Conservation (phyloP, 1,284 basidiomycete genomes). For the Schizophyllum amplum region DNA sequence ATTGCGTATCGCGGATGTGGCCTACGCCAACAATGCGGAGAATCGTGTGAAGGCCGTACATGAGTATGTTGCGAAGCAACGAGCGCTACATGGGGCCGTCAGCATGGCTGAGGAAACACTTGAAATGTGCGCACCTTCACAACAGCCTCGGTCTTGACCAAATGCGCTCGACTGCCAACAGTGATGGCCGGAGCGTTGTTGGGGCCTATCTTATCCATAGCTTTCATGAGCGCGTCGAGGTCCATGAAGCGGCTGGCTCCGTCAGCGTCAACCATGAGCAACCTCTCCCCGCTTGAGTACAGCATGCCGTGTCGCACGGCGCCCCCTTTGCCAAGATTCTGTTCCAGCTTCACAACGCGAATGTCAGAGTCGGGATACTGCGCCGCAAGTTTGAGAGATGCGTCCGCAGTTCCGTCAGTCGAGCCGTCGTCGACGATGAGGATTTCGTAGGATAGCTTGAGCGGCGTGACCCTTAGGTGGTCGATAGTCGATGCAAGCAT, state of each 20-base stretch:
- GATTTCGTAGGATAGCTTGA: slow-evolving; percentile 60
- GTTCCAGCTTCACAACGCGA: slow-evolving; percentile 69
- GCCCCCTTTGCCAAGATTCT: slow-evolving; percentile 87
- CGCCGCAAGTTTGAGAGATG: slow-evolving; percentile 58
- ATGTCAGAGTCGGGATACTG: slow-evolving; percentile 51
- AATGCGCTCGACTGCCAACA: slow-evolving; percentile 84
- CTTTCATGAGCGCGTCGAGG: slow-evolving; percentile 62
- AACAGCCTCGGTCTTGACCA: slow-evolving; percentile 88
- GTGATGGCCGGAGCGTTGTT: slow-evolving; percentile 54
- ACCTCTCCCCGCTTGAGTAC: slow-evolving; percentile 66
- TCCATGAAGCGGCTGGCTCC: slow-evolving; percentile 86
- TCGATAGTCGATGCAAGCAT: slow-evolving; percentile 76
- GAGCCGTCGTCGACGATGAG: slow-evolving; percentile 90
- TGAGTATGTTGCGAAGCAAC: slow-evolving; percentile 80
- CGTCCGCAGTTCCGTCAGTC: slow-evolving; percentile 61
- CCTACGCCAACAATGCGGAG: slow-evolving; percentile 79
- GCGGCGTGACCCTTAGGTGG: slow-evolving; percentile 35
- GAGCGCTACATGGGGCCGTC: slow-evolving; percentile 65
- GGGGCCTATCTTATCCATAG: slow-evolving; percentile 57
- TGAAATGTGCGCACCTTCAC: slow-evolving; percentile 62
- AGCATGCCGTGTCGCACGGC: slow-evolving; percentile 88
- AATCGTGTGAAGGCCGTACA: slow-evolving; percentile 86
- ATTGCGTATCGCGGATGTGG: slow-evolving; percentile 89
- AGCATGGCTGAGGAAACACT: too few species aligned
- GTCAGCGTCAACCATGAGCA: slow-evolving; percentile 92